These are phyloP conservation scores for Malus sieversii DNA, from an alignment of 306 rosid species.

Conservation along the genomic window DNA sequence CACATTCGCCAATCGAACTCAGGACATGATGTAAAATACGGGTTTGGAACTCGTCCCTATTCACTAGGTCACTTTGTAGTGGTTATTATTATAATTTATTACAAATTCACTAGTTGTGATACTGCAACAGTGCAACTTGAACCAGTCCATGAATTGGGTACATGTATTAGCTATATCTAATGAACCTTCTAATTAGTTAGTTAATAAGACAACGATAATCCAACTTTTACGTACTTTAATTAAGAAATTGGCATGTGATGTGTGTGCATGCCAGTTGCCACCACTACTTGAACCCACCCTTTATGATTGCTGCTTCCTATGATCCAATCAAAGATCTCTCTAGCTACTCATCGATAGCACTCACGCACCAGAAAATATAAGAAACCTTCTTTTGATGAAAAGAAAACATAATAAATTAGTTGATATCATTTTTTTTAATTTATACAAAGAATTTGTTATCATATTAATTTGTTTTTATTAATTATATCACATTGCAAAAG, in stretches of 20 bases:
- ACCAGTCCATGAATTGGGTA: background rate
- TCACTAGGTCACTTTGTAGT: no score
- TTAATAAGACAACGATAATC: background rate
- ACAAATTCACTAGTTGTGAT: background rate
- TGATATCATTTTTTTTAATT: no score
- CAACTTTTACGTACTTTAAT: background rate
- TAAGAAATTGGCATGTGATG: background rate
- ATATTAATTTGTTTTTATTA: no score
- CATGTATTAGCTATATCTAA: background rate
- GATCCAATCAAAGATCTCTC: conserved; percentile 30
- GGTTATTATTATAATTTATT: background rate
- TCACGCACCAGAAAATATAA: conserved; percentile 11
- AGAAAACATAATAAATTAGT: no score
- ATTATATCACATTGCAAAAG: background rate
- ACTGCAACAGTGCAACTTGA: background rate
- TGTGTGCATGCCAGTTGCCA: background rate
- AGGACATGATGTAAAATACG: no score
- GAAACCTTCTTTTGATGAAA: background rate
- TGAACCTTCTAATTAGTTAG: background rate
- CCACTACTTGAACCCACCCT: background rate
- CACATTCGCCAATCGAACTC: no score
- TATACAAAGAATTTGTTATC: no score
- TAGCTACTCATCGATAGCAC: conserved; percentile 31
- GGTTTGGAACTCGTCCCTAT: no score
- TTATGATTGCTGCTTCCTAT: conserved; percentile 58